A percentile compares a stretch with the other conserved stretches of the same genome.
Conservation (phyloP, 2,329 filamentous ascomycete genomes). For the Cladosporium oxysporum region DNA sequence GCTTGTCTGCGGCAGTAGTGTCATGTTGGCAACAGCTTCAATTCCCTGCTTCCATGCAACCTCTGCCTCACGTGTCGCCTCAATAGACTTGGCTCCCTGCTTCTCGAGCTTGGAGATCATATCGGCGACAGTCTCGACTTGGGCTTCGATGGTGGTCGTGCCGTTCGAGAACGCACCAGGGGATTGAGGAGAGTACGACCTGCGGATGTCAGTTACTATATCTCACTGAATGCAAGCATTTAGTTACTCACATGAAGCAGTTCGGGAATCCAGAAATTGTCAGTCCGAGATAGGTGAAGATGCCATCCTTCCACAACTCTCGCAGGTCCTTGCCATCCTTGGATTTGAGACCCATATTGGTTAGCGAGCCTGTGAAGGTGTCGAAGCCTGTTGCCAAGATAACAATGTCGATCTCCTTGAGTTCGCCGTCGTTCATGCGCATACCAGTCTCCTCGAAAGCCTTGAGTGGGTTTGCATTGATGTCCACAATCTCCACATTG, state of each 20-base stretch:
- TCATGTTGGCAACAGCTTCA: conserved; percentile 32
- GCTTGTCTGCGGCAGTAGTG: conserved; percentile 35
- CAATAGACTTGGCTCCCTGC: conserved; percentile 43
- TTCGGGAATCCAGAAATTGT: conserved; percentile 38
- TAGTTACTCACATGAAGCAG: conserved; percentile 32
- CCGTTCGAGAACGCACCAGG: conserved; percentile 51
- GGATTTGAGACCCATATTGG: conserved; percentile 39
- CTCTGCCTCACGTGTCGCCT: conserved; percentile 45
- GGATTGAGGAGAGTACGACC: conserved; percentile 29
- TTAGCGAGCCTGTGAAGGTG: conserved; percentile 39
- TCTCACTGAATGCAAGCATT: neutral
- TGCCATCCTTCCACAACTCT: conserved; percentile 46
- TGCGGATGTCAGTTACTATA: neutral
- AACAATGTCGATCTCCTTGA: conserved; percentile 48
- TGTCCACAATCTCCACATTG: conserved; percentile 45
- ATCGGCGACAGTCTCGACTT: conserved; percentile 49
- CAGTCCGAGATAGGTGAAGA: conserved; percentile 45
- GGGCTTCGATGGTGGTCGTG: conserved; percentile 47
- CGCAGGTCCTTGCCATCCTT: conserved; percentile 42
- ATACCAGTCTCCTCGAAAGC: conserved; percentile 48
- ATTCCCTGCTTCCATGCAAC: conserved; percentile 42
- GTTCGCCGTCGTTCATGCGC: conserved; percentile 42
- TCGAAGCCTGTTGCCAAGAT: conserved; percentile 50
- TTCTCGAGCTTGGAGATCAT: conserved; percentile 42
- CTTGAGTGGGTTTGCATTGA: conserved; percentile 44